Evolutionary conservation across 2,329 filamentous ascomycete species (phyloP).

Genomic region (Aplosporella prunicola): DNA sequence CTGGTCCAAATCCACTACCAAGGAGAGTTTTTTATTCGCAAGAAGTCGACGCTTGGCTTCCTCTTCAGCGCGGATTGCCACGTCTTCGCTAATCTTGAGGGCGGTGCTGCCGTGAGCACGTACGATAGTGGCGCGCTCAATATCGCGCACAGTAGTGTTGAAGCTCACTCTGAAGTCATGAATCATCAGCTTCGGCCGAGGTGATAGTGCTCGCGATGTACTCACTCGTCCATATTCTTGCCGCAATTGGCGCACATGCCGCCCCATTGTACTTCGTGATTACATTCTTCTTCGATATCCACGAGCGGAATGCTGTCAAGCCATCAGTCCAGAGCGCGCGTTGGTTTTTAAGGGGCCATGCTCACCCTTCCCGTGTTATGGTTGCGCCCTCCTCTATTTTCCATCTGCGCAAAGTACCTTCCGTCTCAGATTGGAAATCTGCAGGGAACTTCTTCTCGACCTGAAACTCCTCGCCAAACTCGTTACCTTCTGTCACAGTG

Average conservation of each 20-base stretch:
- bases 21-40: slow-evolving; percentile 70
- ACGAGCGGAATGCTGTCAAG: slow-evolving; percentile 48
- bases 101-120: slow-evolving; percentile 89
- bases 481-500: slow-evolving; percentile 56
- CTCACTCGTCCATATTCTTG: slow-evolving; percentile 83
- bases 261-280: slow-evolving; percentile 82
- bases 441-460: slow-evolving; percentile 62
- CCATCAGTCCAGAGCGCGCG: slow-evolving; percentile 12
- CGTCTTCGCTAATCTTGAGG: slow-evolving; percentile 72
- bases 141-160: slow-evolving; percentile 69
- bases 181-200: neutral
- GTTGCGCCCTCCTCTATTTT: slow-evolving; percentile 55
- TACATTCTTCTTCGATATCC: slow-evolving; percentile 81
- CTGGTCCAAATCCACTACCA: slow-evolving; percentile 95
- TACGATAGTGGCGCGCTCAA: slow-evolving; percentile 81
- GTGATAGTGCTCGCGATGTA: no score
- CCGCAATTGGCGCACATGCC: slow-evolving; percentile 88
- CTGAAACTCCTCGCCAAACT: slow-evolving; percentile 63
- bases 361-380: slow-evolving; percentile 24
- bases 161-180: slow-evolving; percentile 51
- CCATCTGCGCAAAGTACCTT: slow-evolving; percentile 72
- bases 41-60: slow-evolving; percentile 78
- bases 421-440: slow-evolving; percentile 73
- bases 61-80: slow-evolving; percentile 74
- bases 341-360: no score